Evolutionary conservation across 768 basidiomycete genomes (phyloP).

Genomic region (Panus rudis): DNA sequence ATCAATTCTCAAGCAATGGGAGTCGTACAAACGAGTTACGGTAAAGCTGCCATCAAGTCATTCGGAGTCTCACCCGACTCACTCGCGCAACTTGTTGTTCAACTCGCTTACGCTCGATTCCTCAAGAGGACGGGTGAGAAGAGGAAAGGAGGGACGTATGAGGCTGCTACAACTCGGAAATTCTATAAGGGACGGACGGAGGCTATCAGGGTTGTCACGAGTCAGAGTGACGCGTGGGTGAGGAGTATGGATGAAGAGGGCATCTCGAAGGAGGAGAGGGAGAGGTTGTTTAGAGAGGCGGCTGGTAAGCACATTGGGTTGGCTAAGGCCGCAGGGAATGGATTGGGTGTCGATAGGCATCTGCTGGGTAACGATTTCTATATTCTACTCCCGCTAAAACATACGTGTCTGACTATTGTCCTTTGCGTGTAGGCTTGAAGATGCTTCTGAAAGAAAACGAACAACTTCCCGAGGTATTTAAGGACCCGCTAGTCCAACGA

Average conservation of each 20-base stretch:
- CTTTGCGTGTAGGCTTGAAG: slow-evolving; percentile 50
- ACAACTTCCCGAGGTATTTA: slow-evolving; percentile 60
- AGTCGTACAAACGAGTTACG: slow-evolving; percentile 66
- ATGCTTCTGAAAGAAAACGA: slow-evolving; percentile 58
- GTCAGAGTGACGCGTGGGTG: slow-evolving; percentile 75
- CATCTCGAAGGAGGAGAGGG: slow-evolving; percentile 36
- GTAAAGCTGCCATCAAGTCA: slow-evolving; percentile 79
- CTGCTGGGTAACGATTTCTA: slow-evolving; percentile 54
- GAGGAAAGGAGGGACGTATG: slow-evolving; percentile 79
- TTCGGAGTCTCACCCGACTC: slow-evolving; percentile 90
- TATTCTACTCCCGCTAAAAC: background rate
- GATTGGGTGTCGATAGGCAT: slow-evolving; percentile 81
- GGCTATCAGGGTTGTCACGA: slow-evolving; percentile 79
- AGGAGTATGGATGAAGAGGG: slow-evolving; percentile 56
- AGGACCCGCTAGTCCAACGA: slow-evolving; percentile 65
- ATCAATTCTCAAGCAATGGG: slow-evolving; percentile 56
- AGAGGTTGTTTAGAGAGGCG: slow-evolving; percentile 51
- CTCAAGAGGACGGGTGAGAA: slow-evolving; percentile 35
- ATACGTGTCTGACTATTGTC: background rate
- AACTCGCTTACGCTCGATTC: slow-evolving; percentile 79
- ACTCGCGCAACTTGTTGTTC: slow-evolving; percentile 90
- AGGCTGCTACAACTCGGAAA: slow-evolving; percentile 85
- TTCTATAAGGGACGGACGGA: slow-evolving; percentile 91
- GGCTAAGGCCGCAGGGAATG: slow-evolving; percentile 61
- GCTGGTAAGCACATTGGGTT: slow-evolving; percentile 55